phyloP scores from a whole-genome alignment of 2,329 filamentous ascomycete genomes.

The Triangularia setosa region DNA sequence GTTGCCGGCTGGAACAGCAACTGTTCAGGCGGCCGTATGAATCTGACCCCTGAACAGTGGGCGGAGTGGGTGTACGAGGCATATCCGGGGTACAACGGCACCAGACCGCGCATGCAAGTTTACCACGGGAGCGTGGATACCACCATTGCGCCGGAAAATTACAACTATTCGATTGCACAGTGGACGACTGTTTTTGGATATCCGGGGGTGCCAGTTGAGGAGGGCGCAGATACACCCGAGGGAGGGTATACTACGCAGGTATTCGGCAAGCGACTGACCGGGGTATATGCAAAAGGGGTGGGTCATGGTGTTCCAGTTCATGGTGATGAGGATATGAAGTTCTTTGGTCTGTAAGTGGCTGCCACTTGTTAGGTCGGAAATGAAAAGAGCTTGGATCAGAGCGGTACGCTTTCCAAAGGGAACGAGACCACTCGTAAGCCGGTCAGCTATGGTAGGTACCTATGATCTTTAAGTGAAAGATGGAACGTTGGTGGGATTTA shows the following conservation, averaged over 20 bases:
- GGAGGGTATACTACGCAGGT: slow-evolving; percentile 23
- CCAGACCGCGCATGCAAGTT: slow-evolving; percentile 51
- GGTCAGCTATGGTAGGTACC: too few species aligned
- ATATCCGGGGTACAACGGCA: slow-evolving; percentile 46
- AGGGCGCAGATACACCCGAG: slow-evolving; percentile 21
- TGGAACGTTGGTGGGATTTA: too few species aligned
- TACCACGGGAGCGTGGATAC: slow-evolving; percentile 51
- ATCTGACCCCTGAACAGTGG: slow-evolving; percentile 30
- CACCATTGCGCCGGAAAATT: slow-evolving; percentile 51
- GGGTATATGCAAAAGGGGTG: slow-evolving; percentile 13
- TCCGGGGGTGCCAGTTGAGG: not conserved
- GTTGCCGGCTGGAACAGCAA: slow-evolving; percentile 42
- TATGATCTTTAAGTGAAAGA: too few species aligned
- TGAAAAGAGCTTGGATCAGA: too few species aligned
- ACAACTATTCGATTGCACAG: slow-evolving; percentile 53
- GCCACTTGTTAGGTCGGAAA: not conserved
- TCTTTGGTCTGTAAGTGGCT: slow-evolving; percentile 12
- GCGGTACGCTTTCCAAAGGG: too few species aligned
- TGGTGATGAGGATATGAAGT: slow-evolving; percentile 16
- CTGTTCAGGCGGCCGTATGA: slow-evolving; percentile 44
- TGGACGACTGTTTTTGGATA: slow-evolving; percentile 48
- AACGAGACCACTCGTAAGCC: too few species aligned
- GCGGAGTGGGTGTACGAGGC: slow-evolving; percentile 33
- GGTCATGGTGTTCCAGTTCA: slow-evolving; percentile 16
- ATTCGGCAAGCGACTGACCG: slow-evolving; percentile 26